Evolutionary conservation across 352 stramenopile species (phyloP).

Genomic region (Globisporangium rhizosaccharum): DNA sequence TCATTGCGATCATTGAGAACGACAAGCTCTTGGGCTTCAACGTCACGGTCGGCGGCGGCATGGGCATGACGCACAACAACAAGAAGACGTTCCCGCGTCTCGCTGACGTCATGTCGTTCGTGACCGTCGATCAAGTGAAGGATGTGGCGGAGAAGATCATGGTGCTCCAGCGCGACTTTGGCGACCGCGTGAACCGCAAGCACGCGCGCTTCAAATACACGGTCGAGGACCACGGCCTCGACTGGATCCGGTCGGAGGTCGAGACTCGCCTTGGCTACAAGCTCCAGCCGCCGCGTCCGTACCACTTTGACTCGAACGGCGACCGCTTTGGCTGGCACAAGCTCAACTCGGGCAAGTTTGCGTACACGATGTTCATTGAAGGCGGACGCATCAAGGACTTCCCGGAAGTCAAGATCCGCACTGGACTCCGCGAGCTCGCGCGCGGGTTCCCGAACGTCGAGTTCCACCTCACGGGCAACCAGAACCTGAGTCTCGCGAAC

Average conservation of each 20-base stretch:
- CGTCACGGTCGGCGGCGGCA: conserved; percentile 94
- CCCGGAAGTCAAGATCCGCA: conserved; percentile 76
- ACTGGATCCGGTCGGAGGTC: conserved; percentile 91
- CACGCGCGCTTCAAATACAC: conserved; percentile 98
- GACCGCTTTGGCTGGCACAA: conserved; percentile 80
- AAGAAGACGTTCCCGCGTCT: conserved; percentile 94
- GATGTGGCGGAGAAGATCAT: conserved; percentile 92
- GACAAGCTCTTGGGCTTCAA: conserved; percentile 92
- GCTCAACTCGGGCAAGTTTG: conserved; percentile 58
- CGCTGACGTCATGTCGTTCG: conserved; percentile 95
- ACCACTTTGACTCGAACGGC: conserved; percentile 64
- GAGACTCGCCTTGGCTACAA: conserved; percentile 94
- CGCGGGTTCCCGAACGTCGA: conserved; percentile 89
- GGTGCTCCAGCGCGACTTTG: conserved; percentile 93
- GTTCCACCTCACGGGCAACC: conserved; percentile 94
- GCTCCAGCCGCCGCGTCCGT: conserved; percentile 77
- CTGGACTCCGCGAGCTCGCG: conserved; percentile 88
- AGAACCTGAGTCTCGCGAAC: conserved; percentile 94
- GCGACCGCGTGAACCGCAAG: conserved; percentile 95
- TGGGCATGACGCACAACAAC: conserved; percentile 98
- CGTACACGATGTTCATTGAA: conserved; percentile 84
- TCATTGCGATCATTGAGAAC: conserved; percentile 90
- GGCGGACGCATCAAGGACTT: conserved; percentile 93
- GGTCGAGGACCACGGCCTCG: conserved; percentile 95
- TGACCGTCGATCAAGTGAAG: conserved; percentile 89